Evolutionary conservation across 768 basidiomycete genomes (phyloP), one percentile per base, ranked within the genome.

Genomic region (Tylopilus plumbeoviolaceoides): DNA sequence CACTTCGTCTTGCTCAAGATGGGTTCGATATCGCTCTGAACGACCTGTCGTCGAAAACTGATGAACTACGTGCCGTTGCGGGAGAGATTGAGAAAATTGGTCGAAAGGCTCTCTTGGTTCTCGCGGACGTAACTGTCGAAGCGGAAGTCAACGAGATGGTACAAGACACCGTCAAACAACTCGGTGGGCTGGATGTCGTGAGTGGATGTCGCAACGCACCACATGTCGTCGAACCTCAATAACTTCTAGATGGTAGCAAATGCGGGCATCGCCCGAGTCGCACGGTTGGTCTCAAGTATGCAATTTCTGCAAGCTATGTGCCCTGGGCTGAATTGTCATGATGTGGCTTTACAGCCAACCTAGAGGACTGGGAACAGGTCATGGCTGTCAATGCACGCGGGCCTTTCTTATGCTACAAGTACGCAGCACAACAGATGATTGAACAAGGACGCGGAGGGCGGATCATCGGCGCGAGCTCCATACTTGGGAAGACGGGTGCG

Each of bases 141-240:
- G 56, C 53, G 2, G 67, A 77, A 5, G 78, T 82, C 4, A 63
- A 73, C 47, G 52, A 15, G 5, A 67, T 79, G 64, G 65, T 82
- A 3, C 62, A 69, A 23, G 54, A 55, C 3, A 62, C 63, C 15
- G 64, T 63, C 15, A 44, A 59, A 5, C 59, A 58, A 27, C 60
- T 79, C 5, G 78, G 78, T 1, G 60, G 72, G 5, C 56, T 81
- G 23, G 75, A 80, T 55, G 75, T 78, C 21, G 79, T 78, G 44
- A 57, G 43, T n/a, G 17, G 14, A 36, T 17, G 15, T 36, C 35
- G 35, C 17, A 17, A 23, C 8, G 5, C 35, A 36, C 15, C 5
- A 17, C 5, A 36, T 36, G 35, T 7, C 17, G 15, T 36, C 15
- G 6, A 17, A 15, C 35, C 2, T 15, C 5, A 33, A 33, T 12